Conservation (phyloP, 1,139 yeast genomes). For the Geotrichum histeridarum region DNA sequence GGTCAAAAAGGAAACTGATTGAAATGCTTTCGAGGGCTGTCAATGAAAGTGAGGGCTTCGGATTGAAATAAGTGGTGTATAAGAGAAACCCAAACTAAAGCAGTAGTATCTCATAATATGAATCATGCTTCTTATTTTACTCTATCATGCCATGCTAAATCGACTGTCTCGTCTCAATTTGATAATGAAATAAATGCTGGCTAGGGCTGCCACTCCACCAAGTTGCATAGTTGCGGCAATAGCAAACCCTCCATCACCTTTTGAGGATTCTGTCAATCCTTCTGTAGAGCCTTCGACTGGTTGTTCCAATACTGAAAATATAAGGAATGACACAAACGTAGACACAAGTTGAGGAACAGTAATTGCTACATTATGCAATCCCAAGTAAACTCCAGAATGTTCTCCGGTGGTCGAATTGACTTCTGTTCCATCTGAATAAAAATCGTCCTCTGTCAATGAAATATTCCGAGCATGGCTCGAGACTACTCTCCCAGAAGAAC, state of each 20-base stretch:
- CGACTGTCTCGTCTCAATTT: constrained; percentile 21
- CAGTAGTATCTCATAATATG: not conserved
- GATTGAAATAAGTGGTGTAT: constrained; percentile 47
- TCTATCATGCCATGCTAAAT: not conserved
- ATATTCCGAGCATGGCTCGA: constrained; percentile 12
- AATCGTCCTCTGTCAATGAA: constrained; percentile 24
- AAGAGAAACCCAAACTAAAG: not conserved
- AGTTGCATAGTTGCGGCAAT: constrained; percentile 38
- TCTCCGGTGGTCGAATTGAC: constrained; percentile 23
- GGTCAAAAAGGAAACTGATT: constrained; percentile 47
- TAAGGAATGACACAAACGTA: constrained; percentile 38
- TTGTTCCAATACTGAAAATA: constrained; percentile 32
- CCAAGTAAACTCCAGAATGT: constrained; percentile 38
- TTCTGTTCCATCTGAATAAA: constrained; percentile 21
- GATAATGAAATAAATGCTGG: constrained; percentile 34
- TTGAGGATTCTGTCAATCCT: constrained; percentile 19
- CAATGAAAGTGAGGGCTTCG: constrained; percentile 80
- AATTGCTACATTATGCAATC: constrained; percentile 41
- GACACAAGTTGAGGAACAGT: constrained; percentile 41
- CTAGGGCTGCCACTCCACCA: constrained; percentile 35
- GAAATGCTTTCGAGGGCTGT: constrained; percentile 62
- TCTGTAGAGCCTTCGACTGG: constrained; percentile 14
- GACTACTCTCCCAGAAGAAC: constrained; percentile 6
- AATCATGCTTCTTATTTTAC: not conserved
- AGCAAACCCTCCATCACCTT: constrained; percentile 37